Percentiles rank a stretch among this genome's conserved stretches.
Evolutionary conservation across 202 grass and related monocot species (phyloP).

Genomic region (Schoenoplectus tabernaemontani): DNA sequence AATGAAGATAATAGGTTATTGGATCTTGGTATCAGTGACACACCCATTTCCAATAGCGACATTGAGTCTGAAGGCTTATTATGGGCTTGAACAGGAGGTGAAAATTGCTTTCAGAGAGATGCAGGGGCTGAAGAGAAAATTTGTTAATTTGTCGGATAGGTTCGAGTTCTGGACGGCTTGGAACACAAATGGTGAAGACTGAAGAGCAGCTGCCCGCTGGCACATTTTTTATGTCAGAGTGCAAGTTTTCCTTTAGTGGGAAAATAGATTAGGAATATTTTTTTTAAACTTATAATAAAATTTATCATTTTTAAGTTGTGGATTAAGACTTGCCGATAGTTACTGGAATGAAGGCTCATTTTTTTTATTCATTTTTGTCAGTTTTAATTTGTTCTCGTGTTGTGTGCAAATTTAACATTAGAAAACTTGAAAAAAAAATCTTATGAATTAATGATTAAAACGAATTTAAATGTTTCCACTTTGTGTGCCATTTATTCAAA

Average conservation of each 20-base stretch:
- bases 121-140: neutral
- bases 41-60: constrained; percentile 70
- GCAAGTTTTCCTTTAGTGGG: constrained; percentile 1
- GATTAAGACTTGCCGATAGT: neutral
- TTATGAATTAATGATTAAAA: neutral
- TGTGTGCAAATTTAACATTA: neutral
- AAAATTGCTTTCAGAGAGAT: neutral
- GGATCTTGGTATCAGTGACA: constrained; percentile 61
- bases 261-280: constrained; percentile 17
- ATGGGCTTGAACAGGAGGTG: constrained; percentile 56
- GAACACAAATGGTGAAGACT: neutral
- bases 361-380: neutral
- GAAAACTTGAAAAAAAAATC: too few relatives aligned
- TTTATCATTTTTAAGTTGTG: neutral
- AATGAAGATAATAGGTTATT: constrained; percentile 33
- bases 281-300: constrained; percentile 3
- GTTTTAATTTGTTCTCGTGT: neutral
- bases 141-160: neutral
- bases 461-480: neutral
- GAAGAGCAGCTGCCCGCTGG: constrained; percentile 4
- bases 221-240: neutral
- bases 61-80: constrained; percentile 79
- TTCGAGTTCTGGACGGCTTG: neutral
- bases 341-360: too few relatives aligned
- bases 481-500: neutral